Evolutionary conservation across 352 stramenopile genomes (phyloP).

Genomic region (Plasmopara viticola): DNA sequence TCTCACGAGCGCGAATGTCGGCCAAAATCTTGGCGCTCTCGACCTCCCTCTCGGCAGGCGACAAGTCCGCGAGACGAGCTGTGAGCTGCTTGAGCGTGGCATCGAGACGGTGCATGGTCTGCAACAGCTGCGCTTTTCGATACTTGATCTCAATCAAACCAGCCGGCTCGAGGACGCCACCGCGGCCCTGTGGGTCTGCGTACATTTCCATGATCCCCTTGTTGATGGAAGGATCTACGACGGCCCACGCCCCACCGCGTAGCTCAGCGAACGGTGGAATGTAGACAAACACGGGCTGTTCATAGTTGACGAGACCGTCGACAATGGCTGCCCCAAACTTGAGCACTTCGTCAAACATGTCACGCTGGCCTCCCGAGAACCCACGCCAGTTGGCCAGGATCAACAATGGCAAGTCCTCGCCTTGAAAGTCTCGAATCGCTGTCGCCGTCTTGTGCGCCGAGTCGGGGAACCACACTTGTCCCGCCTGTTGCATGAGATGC

Average conservation of each 20-base stretch:
- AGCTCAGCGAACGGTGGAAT: conserved; percentile 99
- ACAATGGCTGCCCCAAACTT: conserved; percentile 99
- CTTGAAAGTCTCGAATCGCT: conserved; percentile 99
- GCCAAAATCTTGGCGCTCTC: conserved; percentile 62
- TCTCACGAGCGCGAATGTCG: conserved; percentile 91
- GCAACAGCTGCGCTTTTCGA: conserved; percentile 94
- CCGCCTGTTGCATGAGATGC: conserved; percentile 95
- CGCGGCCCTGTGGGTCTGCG: conserved; percentile 88
- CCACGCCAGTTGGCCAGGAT: conserved; percentile 99
- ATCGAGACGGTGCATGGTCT: conserved; percentile 97
- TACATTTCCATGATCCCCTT: conserved; percentile 99
- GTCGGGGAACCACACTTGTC: conserved; percentile 99
- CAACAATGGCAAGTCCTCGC: conserved; percentile 98
- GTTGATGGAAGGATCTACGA: conserved; percentile 99
- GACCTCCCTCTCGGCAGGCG: conserved; percentile 38
- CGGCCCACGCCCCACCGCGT: conserved; percentile 97
- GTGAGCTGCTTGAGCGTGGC: conserved; percentile 87
- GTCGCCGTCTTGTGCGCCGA: conserved; percentile 99
- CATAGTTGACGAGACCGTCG: conserved; percentile 97
- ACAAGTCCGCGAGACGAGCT: conserved; percentile 46
- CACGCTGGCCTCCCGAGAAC: conserved; percentile 98
- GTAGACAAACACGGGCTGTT: conserved; percentile 99
- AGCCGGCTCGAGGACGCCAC: conserved; percentile 98
- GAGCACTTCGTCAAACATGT: conserved; percentile 99
- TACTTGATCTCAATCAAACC: conserved; percentile 99